Evolutionary conservation across 1,139 yeast species (phyloP), one percentile per base, ranked within the genome.

Genomic region (Yamadazyma pseudoaaseri): DNA sequence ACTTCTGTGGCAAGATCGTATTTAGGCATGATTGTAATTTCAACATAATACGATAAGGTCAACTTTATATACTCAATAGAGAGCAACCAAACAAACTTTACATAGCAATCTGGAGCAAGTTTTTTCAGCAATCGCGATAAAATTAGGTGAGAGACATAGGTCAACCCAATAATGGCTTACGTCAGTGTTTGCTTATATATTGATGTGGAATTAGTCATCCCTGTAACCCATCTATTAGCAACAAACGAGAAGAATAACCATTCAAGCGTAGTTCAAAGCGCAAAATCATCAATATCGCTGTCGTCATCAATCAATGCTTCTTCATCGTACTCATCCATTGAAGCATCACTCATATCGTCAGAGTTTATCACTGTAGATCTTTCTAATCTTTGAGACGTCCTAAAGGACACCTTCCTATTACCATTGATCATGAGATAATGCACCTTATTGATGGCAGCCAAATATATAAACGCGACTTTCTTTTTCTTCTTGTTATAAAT

Each of bases 401-500:
- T 45, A 24, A 47, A 44, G 6, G 58, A 50, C 7, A 48, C 34
- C 21, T 45, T 43, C 21, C 55, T 38, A 25, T 49, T 52, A 9
- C 51, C 47, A 41, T 63, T 62, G n/a, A 64, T 49, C 45, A 48
- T 52, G 2, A 66, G 58, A 41, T 62, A 64, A 45, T 70, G 73
- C 8, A 62, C 53, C 41, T 65, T 62, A 40, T 68, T 69, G 34
- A 70, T 62, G 1, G 73, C 76, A 4, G 65, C 65, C 37, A 70
- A 53, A 50, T 87, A 86, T 20, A 92, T 58, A 54, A 85, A 92
- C 1, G 95, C 87, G 3, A 92, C 97, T 43, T 97, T 74, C 62
- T 90, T 92, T 60, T 85, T 79, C 52, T 86, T 85, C 59, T 86
- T 89, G 62, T 87, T 92, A 61, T 86, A 89, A 34, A 92, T 80